Evolutionary conservation across 768 basidiomycete genomes (phyloP), one percentile per base, ranked within the genome.

Genomic region (Suillus cothurnatus): DNA sequence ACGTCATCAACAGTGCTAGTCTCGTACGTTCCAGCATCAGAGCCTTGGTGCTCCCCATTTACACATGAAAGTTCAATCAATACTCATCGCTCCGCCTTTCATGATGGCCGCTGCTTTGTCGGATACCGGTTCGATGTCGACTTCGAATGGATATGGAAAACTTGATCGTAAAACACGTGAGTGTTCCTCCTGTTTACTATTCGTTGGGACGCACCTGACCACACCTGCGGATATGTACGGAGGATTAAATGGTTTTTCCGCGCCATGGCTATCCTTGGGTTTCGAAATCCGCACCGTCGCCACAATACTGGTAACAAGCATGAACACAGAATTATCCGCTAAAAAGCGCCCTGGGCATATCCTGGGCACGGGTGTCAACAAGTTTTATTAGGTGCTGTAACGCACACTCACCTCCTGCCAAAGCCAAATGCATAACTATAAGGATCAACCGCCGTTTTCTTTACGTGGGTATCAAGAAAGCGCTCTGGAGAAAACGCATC

Each of bases 111-210:
- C 58, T 34, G 55, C 59, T 26, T 45, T 43, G 23, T 68, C 60
- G 17, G 69, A 70, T 9, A 47, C 11, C 14, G 69, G 69, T 47
- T 59, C 58, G 38, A 70, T 61, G 36, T 62, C 63, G 8, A 70
- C 63, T 1, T 67, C 60, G 23, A 70, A 70, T 19, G 21, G 31
- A 32, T 49, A 38, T 14, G 69, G 69, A 31, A 28, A 70, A 19
- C 66, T 70, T 31, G 3, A 12, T 39, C 19, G 17, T 26, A 4
- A 41, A 39, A 55, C 2, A 28, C 39, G 26, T 59, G 26, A 59
- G 38, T 14, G 12, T 3, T 11, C 26, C 19, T 6, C 8, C 19
- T 59, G 11, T 28, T 39, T 41, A 28, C 6, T 41, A 7, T 41
- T 59, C 17, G 6, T 11, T 26, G 6, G 23, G 11, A 59, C 62